A percentile compares a stretch with the other conserved stretches of the same genome.
Conservation (phyloP, 305 asterid species). For the Ruellia speciosa region DNA sequence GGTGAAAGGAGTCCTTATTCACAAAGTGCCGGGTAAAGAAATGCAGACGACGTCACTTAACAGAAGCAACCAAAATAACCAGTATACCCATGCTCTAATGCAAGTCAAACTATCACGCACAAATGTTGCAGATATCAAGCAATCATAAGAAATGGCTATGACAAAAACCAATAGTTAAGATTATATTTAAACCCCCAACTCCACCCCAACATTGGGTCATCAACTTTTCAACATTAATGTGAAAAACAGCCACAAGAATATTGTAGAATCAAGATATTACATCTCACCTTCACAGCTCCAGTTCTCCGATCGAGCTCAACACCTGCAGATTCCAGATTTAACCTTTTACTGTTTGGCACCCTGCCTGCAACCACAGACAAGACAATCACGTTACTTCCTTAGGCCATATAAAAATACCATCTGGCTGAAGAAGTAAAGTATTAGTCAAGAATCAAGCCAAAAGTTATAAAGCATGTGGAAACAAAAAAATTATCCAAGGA, state of each 20-base stretch:
- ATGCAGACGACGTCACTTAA: too few relatives aligned
- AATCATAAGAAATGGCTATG: background rate
- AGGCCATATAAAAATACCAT: background rate
- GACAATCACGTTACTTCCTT: conserved; percentile 12
- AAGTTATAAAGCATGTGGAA: conserved; percentile 3
- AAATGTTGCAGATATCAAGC: background rate
- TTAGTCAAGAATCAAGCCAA: background rate
- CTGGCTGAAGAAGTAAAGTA: too few relatives aligned
- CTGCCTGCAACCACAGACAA: conserved; percentile 56
- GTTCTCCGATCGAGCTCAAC: conserved; percentile 55
- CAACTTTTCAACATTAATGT: background rate
- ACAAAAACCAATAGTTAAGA: background rate
- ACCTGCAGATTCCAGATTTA: conserved; percentile 81
- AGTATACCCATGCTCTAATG: too few relatives aligned
- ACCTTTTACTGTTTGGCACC: conserved; percentile 77
- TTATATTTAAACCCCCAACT: background rate
- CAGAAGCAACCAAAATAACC: too few relatives aligned
- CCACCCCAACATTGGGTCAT: background rate
- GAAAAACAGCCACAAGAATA: background rate
- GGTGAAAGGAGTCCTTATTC: too few relatives aligned
- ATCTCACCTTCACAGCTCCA: conserved; percentile 74
- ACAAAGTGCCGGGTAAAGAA: too few relatives aligned
- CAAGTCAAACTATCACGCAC: too few relatives aligned
- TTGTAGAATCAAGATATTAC: background rate
- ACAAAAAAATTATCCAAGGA: background rate